Base-by-base conservation (phyloP, 192 early-diverging fungal genomes). In the Gigaspora rosea region DNA sequence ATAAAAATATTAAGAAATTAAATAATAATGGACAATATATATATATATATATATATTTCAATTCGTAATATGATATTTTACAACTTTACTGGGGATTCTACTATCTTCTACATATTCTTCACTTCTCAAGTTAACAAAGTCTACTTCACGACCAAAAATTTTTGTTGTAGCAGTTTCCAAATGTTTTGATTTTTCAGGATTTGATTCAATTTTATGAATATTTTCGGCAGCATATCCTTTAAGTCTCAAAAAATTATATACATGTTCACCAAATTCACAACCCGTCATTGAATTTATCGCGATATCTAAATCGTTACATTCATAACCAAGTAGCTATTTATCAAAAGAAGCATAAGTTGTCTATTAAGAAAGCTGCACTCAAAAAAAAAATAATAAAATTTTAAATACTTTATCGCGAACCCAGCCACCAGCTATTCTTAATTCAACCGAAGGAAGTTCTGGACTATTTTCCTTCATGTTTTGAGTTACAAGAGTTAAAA, bases 341-440 rank as follows among this genome's bases (percentile, higher is more conserved):
- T 57, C 4, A 41, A 49, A n/a, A 36, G 16, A 52, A 15, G 12
- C 1, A 51, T 6, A 4, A 48, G n/a, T 16, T 6, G 3, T 12
- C 20, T 13, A 18, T n/a, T n/a, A 22, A 18, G 4, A 35, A 47
- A 33, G 46, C 13, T 51, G 13, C 13, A 11, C 13, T 51, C 8
- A 35, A 47, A 9, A 12, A 9, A 12, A 3, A 33, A 32, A 59
- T 54, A 20, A 49, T 36, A 22, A 62, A 20, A 16, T 50, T 46
- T 22, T 33, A 4, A 49, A 35, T 79, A 94, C 92, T 85, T 99
- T 99, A 82, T 99, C 98, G 71, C 98, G 89, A 56, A 99, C 98
- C 98, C 97, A 99, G 12, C 98, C 98, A 61, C 98, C 98, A 35
- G 96, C 96, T 56, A 99, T 94, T 18, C 97, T 88, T 59, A 97